These are phyloP conservation scores for Rhytidhysteron rufulum DNA, from an alignment of 2,329 filamentous ascomycete species.

Conservation along the genomic window DNA sequence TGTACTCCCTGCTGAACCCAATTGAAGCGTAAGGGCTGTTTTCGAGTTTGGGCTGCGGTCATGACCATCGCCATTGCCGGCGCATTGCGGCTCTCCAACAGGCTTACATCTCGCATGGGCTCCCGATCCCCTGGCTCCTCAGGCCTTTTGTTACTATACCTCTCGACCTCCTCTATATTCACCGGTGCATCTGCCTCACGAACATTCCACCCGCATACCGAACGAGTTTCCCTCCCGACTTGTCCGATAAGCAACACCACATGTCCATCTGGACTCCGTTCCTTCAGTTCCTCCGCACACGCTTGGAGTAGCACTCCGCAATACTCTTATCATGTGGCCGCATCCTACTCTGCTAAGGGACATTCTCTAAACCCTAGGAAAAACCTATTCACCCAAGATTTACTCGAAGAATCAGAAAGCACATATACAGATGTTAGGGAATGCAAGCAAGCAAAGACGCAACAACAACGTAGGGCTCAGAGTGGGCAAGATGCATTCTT, in stretches of 20 bases:
- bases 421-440: conserved; percentile 21
- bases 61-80: conserved; percentile 33
- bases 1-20: conserved; percentile 1
- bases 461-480: conserved; percentile 53
- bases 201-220: conserved; percentile 11
- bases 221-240: conserved; percentile 17
- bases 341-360: conserved; percentile 40
- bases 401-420: conserved; percentile 22
- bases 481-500: conserved; percentile 98
- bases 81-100: conserved; percentile 9
- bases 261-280: conserved; percentile 24
- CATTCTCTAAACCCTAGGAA: conserved; percentile 31
- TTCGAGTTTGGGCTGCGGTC: conserved; percentile 32
- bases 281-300: conserved; percentile 28
- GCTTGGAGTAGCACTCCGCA: conserved; percentile 21
- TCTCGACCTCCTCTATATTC: conserved; percentile 25
- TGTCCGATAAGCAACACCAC: conserved; percentile 27
- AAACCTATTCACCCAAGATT: conserved; percentile 33
- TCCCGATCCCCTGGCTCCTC: conserved; percentile 21
- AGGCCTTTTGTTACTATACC: conserved; percentile 26
- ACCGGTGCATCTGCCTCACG: conserved; percentile 20
- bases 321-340: conserved; percentile 37
- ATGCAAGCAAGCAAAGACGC: conserved; percentile 49
- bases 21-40: conserved; percentile 17
- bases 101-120: conserved; percentile 11